Base-by-base conservation (phyloP, 2,329 filamentous ascomycete genomes). In the Trichoderma guizhouense region DNA sequence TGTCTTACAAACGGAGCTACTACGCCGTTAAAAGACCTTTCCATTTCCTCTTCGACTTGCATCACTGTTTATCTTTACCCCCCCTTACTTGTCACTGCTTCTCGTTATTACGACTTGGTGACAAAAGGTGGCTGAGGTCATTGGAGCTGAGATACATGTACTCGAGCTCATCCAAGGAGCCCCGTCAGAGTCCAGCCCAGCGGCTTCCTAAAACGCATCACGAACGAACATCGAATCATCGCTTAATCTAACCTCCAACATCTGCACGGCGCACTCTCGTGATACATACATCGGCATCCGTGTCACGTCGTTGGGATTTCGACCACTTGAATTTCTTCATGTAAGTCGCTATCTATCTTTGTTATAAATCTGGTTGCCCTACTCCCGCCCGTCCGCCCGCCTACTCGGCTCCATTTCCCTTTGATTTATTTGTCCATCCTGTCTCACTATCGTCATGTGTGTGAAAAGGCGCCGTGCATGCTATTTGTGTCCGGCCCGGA, bases 181-280 rank as follows among this genome's bases (percentile, higher is more conserved):
- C 43, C 55, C 30, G 30, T 34, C n/a, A 55, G 39, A 21, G 30
- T 70, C 36, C n/a, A 26, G 8, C 12, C 24, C 60, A 64, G 39
- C 58, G 34, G n/a, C 43, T 15, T 43, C 68, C 39, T 24, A 30
- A 24, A 24, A 55, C 30, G 26, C 12, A 15, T 21, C 28, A 15
- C 53, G 58, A 53, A 28, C 18, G 18, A 36, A 63, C 21, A 47
- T 60, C n/a, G 24, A 62, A 71, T 26, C 30, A 32, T 73, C 72
- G 69, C 72, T 63, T 71, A 61, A 57, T 58, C 68, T 66, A 39
- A 36, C 71, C 24, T 62, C 63, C 72, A 57, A 62, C 55, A 62
- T 62, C 36, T 71, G 67, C 47, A 55, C 39, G 62, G 53, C 68
- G 9, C 32, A 53, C 32, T 28, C 26, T 36, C 21, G 53, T 73